Percentiles rank a stretch among this genome's conserved stretches.
These are phyloP conservation scores for Metschnikowia proteae DNA, from an alignment of 805 yeast genomes.

Conservation along the genomic window DNA sequence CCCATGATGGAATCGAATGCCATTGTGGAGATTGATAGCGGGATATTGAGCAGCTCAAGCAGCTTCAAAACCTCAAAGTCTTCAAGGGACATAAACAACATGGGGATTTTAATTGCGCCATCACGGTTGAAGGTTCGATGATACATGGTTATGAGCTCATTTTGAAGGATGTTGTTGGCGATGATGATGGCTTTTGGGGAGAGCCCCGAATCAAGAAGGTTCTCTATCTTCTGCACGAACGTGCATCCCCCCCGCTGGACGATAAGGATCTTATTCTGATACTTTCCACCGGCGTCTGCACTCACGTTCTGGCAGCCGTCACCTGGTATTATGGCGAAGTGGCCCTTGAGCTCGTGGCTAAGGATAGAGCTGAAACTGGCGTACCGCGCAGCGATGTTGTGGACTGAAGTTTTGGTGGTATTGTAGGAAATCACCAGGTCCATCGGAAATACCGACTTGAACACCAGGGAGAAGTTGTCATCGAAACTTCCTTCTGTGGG, in stretches of 20 bases:
- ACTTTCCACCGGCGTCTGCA: slow-evolving; percentile 10
- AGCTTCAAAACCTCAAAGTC: slow-evolving; percentile 26
- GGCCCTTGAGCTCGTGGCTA: slow-evolving; percentile 21
- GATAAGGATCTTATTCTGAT: slow-evolving; percentile 22
- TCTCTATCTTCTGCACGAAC: slow-evolving; percentile 48
- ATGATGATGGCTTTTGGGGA: slow-evolving; percentile 50
- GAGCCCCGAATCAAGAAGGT: slow-evolving; percentile 32
- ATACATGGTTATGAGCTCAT: slow-evolving; percentile 54
- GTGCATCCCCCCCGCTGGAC: slow-evolving; percentile 50
- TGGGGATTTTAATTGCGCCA: slow-evolving; percentile 39
- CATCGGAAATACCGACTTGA: slow-evolving; percentile 41
- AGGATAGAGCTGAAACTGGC: slow-evolving; percentile 41
- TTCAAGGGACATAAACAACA: slow-evolving; percentile 48
- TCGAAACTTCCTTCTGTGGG: slow-evolving; percentile 3
- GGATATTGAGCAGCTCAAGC: slow-evolving; percentile 13
- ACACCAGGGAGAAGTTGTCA: slow-evolving; percentile 19
- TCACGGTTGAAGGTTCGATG: slow-evolving; percentile 43
- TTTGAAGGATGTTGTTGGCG: slow-evolving; percentile 48
- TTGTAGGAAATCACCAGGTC: slow-evolving; percentile 35
- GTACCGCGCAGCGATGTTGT: slow-evolving; percentile 31
- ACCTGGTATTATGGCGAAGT: slow-evolving; percentile 25
- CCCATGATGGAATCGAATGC: slow-evolving; percentile 37
- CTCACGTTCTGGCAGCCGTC: slow-evolving; percentile 28
- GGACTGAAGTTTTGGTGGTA: slow-evolving; percentile 19
- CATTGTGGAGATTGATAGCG: slow-evolving; percentile 28